These are phyloP conservation scores for Pelargonium fulgidum DNA, from an alignment of 441 rosid genomes.

Conservation along the genomic window DNA sequence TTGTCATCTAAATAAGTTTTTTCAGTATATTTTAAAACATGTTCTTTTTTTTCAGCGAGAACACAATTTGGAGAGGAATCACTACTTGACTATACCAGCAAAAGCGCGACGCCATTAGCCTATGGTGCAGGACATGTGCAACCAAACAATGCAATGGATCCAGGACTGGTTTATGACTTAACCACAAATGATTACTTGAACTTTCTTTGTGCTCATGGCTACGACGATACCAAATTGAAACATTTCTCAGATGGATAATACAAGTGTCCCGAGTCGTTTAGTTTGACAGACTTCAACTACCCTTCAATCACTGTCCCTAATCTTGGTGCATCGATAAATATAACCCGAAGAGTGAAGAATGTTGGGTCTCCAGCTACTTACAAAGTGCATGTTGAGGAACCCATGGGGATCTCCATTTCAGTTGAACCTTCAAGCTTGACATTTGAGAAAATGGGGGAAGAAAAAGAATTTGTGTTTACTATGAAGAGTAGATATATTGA, in stretches of 20 bases:
- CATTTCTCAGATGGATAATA: constrained; percentile 25
- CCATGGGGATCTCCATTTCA: constrained; percentile 26
- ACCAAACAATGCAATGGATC: constrained; percentile 47
- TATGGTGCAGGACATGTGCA: constrained; percentile 63
- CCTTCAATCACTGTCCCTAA: constrained; percentile 47
- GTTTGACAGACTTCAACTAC: constrained; percentile 46
- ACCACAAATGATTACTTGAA: constrained; percentile 33
- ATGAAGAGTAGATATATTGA: constrained; percentile 13
- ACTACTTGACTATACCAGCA: constrained; percentile 20
- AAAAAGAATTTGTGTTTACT: constrained; percentile 37
- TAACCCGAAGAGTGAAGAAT: too few relatives aligned
- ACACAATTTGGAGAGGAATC: constrained; percentile 20
- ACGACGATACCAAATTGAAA: constrained; percentile 24
- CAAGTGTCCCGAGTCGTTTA: constrained; percentile 32
- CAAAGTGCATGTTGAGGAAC: constrained; percentile 21
- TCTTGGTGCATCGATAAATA: too few relatives aligned
- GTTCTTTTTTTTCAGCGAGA: constrained; percentile 25
- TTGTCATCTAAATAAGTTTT: not conserved
- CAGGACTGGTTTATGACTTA: constrained; percentile 60
- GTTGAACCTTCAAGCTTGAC: constrained; percentile 34
- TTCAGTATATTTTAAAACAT: not conserved
- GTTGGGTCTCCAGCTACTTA: constrained; percentile 21
- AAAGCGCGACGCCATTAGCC: constrained; percentile 40
- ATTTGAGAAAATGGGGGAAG: constrained; percentile 35
- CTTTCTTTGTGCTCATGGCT: constrained; percentile 48